Evolutionary conservation across 2,329 filamentous ascomycete genomes (phyloP).

Genomic region (Teratosphaeria gauchensis): DNA sequence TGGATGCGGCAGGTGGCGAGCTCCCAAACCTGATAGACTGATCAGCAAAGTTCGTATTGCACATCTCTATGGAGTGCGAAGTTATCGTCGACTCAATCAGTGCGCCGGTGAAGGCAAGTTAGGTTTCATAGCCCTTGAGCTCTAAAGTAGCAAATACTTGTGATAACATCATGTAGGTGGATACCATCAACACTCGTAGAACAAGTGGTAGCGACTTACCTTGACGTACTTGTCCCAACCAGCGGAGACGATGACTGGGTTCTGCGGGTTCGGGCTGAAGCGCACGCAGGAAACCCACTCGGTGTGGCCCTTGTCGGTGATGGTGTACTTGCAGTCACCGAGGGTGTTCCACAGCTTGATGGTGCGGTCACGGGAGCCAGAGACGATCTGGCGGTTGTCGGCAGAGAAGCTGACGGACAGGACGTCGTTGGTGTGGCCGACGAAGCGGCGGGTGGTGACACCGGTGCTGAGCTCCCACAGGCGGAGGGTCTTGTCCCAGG

Average conservation of each 20-base stretch:
- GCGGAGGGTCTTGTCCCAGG: conserved; percentile 99
- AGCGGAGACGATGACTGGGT: conserved; percentile 97
- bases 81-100: conserved; percentile 50
- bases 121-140: conserved; percentile 96
- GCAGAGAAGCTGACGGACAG: conserved; percentile 99
- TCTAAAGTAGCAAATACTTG: conserved; percentile 99
- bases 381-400: conserved; percentile 99
- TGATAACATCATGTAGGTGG: conserved; percentile 70
- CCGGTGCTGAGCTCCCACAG: conserved; percentile 98
- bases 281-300: conserved; percentile 99
- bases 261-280: conserved; percentile 99
- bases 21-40: conserved; percentile 75
- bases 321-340: conserved; percentile 99
- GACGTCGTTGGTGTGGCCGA: conserved; percentile 98
- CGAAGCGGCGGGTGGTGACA: conserved; percentile 94
- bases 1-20: conserved; percentile 98
- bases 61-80: not conserved
- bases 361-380: conserved; percentile 91
- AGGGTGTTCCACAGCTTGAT: conserved; percentile 99
- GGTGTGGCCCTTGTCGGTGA: conserved; percentile 99
- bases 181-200: conserved; percentile 2
- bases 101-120: conserved; percentile 64
- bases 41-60: not conserved
- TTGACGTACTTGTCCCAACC: conserved; percentile 99
- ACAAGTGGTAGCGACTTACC: conserved; percentile 54